Evolutionary conservation across 2,329 filamentous ascomycete species (phyloP), one percentile per base, ranked within the genome.

Genomic region (Talaromyces pinophilus): DNA sequence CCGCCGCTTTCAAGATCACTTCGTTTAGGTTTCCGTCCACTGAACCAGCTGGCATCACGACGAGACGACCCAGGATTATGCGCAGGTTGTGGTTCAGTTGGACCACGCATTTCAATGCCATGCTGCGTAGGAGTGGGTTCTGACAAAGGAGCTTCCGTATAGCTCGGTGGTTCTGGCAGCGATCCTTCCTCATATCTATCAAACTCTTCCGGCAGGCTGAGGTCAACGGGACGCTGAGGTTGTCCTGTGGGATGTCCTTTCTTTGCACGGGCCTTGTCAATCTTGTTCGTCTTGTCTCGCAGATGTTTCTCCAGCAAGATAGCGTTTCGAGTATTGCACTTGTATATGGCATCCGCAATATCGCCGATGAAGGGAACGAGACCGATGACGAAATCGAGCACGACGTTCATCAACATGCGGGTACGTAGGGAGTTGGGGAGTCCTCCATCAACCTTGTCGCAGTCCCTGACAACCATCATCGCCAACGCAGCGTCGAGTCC

Each of bases 401-500:
- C 72, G 65, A 97, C 86, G 78, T 97, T 96, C 74, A 93, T 79
- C 69, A 93, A 77, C 95, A 99, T 98, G 73, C 85, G 85, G 33
- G 85, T 77, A 65, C 86, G 83, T 60, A 94, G 78, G 10, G 77
- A 73, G 4, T 77, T 70, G 1, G 79, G 79, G 48, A 98, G 85
- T 15, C 91, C 92, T 60, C 91, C 92, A 62, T 96, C 90, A 59
- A 96, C 84, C 68, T 89, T 85, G 68, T 84, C 83, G 79, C 92
- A 93, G 28, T 88, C 88, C 67, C 84, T 85, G 69, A 96, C 83
- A 8, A 98, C 88, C 79, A 91, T 87, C 67, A 92, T 78, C 10
- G 92, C 91, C 74, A 97, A 84, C 60, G 92, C 81, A 8, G 87
- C 82, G 74, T 97, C 93, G 15, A 90, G 77, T 10, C 84, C 84